A percentile compares a stretch with the other conserved stretches of the same genome.
These are phyloP conservation scores for Xerocomellus chrysenteron DNA, from an alignment of 768 basidiomycete species.

Conservation along the genomic window DNA sequence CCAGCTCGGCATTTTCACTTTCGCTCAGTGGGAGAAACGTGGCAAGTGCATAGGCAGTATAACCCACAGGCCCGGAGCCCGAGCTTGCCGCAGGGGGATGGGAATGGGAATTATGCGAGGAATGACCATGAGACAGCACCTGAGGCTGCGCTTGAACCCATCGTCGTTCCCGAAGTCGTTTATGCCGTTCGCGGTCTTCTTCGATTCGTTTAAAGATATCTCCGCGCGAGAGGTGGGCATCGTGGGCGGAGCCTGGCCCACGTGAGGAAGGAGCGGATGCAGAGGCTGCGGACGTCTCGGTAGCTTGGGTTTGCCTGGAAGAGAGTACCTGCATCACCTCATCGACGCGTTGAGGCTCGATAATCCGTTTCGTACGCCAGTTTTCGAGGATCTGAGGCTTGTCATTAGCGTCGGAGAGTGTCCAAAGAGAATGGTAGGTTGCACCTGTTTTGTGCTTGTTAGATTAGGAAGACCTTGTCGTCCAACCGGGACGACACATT, in stretches of 20 bases:
- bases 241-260: no score
- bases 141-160: no score
- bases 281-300: constrained; percentile 15
- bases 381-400: no score
- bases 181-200: no score
- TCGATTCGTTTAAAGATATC: no score
- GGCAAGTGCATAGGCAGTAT: constrained; percentile 16
- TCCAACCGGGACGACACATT: constrained; percentile 81
- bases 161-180: no score
- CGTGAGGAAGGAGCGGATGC: constrained; percentile 14
- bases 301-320: constrained; percentile 37
- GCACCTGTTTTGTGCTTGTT: constrained; percentile 81
- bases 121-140: not conserved
- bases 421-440: constrained; percentile 12
- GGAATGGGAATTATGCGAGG: not conserved
- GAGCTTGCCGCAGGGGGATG: not conserved
- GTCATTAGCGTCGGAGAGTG: not conserved
- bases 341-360: no score
- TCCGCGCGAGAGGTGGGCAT: no score
- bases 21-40: constrained; percentile 34
- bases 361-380: no score
- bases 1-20: constrained; percentile 49
- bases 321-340: constrained; percentile 36
- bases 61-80: not conserved
- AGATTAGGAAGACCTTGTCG: constrained; percentile 67